These are phyloP conservation scores for Lathyrus oleraceus DNA, from an alignment of 306 rosid species.

Conservation along the genomic window DNA sequence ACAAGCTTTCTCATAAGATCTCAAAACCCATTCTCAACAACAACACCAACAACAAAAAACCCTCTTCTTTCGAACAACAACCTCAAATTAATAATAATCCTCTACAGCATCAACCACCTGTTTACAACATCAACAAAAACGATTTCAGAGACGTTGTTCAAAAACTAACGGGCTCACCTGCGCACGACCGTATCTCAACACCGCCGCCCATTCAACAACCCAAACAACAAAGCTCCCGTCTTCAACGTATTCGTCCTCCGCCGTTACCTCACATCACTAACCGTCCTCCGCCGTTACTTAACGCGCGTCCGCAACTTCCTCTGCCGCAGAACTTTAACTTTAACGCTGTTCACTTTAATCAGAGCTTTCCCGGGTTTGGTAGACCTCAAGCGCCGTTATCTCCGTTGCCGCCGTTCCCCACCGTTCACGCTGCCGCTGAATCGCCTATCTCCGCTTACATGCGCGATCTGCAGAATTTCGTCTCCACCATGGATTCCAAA, in stretches of 20 bases:
- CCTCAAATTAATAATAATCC: background rate
- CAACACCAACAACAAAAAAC: conserved; percentile 21
- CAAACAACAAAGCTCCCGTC: conserved; percentile 79
- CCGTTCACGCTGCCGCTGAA: conserved; percentile 87
- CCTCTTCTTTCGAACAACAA: background rate
- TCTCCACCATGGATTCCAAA: conserved; percentile 48
- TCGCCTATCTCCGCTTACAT: conserved; percentile 89
- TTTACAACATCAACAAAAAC: conserved; percentile 92
- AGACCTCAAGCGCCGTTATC: conserved; percentile 70
- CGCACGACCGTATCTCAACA: conserved; percentile 72
- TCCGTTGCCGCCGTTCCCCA: conserved; percentile 86
- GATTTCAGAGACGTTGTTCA: conserved; percentile 96
- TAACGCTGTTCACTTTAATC: conserved; percentile 20
- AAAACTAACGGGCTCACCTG: conserved; percentile 96
- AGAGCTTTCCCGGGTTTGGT: conserved; percentile 46
- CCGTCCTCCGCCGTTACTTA: conserved; percentile 62
- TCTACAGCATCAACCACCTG: conserved; percentile 87
- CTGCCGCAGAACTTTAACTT: conserved; percentile 39
- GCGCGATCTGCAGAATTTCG: conserved; percentile 66
- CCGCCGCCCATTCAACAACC: conserved; percentile 86
- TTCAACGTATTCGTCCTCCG: conserved; percentile 94
- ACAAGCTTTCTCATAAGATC: conserved; percentile 94
- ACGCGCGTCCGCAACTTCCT: conserved; percentile 30
- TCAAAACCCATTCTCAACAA: conserved; percentile 59
- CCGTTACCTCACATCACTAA: conserved; percentile 69